phyloP scores from a whole-genome alignment of 257 asterid genomes.

The Coffea eugenioides region DNA sequence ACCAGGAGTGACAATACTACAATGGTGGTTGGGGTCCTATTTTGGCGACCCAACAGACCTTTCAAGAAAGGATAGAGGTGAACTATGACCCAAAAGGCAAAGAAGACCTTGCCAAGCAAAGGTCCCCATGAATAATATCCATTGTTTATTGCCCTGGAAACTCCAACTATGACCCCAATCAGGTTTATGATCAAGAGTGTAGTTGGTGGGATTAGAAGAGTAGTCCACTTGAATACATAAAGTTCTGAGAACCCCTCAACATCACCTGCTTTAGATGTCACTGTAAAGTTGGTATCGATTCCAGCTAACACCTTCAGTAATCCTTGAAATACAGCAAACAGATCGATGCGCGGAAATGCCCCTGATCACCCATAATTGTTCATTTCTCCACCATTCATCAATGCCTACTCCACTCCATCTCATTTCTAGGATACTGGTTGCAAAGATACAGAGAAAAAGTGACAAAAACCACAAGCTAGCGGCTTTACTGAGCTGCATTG shows the following conservation, averaged over 20 bases:
- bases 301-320: conserved; percentile 17
- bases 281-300: conserved; percentile 27
- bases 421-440: conserved; percentile 35
- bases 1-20: conserved; percentile 34
- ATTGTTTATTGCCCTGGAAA: conserved; percentile 27
- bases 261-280: conserved; percentile 30
- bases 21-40: conserved; percentile 32
- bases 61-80: conserved; percentile 43
- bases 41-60: conserved; percentile 35
- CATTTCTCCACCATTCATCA: conserved; percentile 45
- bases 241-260: conserved; percentile 26
- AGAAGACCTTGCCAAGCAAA: conserved; percentile 31
- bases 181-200: conserved; percentile 28
- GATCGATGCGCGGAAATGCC: conserved; percentile 35
- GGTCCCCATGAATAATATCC: conserved; percentile 37
- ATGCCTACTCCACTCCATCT: conserved; percentile 40
- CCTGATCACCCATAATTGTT: conserved; percentile 44
- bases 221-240: conserved; percentile 32
- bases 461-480: conserved; percentile 34
- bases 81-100: conserved; percentile 37
- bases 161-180: conserved; percentile 34
- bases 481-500: conserved; percentile 24
- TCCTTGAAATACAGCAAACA: conserved; percentile 37
- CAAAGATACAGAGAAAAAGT: conserved; percentile 34
- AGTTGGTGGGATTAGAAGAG: conserved; percentile 36